Evolutionary conservation across 768 basidiomycete species (phyloP), one percentile per base, ranked within the genome.

Genomic region (Cystofilobasidium bisporidii): DNA sequence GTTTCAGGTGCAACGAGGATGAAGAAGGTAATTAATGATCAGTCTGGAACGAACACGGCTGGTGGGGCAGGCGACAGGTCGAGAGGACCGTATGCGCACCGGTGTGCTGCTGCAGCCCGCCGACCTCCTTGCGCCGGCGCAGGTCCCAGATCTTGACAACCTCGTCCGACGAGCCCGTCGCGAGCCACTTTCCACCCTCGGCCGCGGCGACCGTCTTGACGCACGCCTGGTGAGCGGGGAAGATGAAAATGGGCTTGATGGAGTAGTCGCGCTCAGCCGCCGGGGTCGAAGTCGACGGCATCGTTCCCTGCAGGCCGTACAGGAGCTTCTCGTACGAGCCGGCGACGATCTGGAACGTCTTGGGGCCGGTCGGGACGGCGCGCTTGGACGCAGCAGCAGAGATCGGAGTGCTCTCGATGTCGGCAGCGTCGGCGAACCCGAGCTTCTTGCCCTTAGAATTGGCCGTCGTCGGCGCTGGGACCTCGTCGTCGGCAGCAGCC

Each of bases 61-160:
- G 26, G 8, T 1, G 48, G 43, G 3, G 43, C 43, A 8, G 43
- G 17, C 5, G 28, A 50, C n/a, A 11, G 38, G 36, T 4, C 24
- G 50, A 18, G 15, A 8, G 45, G 3, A 0, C n/a, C n/a, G n/a
- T n/a, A 17, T 0, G 71, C 78, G 69, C 71, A 93, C 93, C 94
- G 81, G 91, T 83, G 75, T 97, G 94, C 66, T 96, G 91, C 84
- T 92, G 89, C 62, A 99, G 79, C 55, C 88, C 89, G 38, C 96
- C 96, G 61, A 99, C 83, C 77, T 99, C 94, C 78, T 96, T 96
- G 76, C 86, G 81, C 74, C 92, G 80, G 63, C 86, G 82, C 69
- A 99, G 77, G 79, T 98, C 92, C 96, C 96, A 99, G 12, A 99
- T 86, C 76, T 97, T 97, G 72, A 98, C 79, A 59, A 93, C 88